phyloP scores from a whole-genome alignment of 1,284 basidiomycete genomes.

The Puccinia hordei region DNA sequence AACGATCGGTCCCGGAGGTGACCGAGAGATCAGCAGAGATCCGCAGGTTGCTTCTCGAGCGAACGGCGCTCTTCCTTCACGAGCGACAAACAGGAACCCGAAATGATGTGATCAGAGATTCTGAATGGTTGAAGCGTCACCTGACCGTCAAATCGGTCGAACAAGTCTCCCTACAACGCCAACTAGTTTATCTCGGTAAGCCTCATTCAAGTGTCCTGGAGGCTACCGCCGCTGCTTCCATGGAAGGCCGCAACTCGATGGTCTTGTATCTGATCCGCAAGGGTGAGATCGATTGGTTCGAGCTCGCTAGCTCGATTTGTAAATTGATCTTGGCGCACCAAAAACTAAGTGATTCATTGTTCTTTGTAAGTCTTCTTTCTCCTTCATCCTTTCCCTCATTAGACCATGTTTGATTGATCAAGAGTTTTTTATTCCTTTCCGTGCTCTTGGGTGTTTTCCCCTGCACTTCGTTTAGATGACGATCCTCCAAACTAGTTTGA shows the following conservation, averaged over 20 bases:
- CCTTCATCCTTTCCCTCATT: neutral
- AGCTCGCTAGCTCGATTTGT: constrained; percentile 57
- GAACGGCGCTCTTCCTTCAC: constrained; percentile 59
- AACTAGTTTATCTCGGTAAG: constrained; percentile 54
- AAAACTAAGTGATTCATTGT: constrained; percentile 57
- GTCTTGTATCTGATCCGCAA: constrained; percentile 56
- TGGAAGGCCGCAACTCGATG: constrained; percentile 48
- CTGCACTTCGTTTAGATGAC: constrained; percentile 40
- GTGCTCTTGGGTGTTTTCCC: neutral
- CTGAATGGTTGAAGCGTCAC: constrained; percentile 58
- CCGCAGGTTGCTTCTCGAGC: constrained; percentile 57
- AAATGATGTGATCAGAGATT: constrained; percentile 57
- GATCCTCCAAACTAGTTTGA: constrained; percentile 49
- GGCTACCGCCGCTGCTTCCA: constrained; percentile 45
- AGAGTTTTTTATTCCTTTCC: neutral
- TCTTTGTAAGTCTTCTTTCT: constrained; percentile 56
- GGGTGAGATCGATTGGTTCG: constrained; percentile 59
- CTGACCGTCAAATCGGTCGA: constrained; percentile 51
- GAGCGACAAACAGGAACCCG: constrained; percentile 56
- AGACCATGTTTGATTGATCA: neutral
- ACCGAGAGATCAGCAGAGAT: constrained; percentile 56
- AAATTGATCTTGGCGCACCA: constrained; percentile 57
- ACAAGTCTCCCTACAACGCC: constrained; percentile 54
- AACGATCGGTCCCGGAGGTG: constrained; percentile 52
- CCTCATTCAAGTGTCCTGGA: constrained; percentile 43